Base-by-base conservation (phyloP, 495 filamentous ascomycete species). In the Aspergillus nidulans region DNA sequence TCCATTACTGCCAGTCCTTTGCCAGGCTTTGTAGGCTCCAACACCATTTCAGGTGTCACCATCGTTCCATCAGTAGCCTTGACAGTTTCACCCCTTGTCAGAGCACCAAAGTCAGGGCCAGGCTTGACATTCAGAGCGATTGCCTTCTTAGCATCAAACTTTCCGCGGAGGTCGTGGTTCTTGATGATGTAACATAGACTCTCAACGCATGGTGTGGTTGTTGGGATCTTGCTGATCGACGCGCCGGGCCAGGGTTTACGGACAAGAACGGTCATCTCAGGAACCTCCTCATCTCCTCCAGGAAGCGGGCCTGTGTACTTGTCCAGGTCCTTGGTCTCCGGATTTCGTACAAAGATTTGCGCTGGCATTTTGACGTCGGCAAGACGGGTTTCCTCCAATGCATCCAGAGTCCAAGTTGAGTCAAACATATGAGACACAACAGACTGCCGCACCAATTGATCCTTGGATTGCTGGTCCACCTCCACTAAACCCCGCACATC, bases 161-260 rank as follows among this genome's bases (percentile, higher is more conserved):
- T 92, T 13, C 94, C 94, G 23, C 92, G 81, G 32, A 85, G 75
- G 40, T 81, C 76, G 54, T 92, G 84, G 26, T 75, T 83, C 44
- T 86, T 86, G 50, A 96, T 75, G 60, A 99, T 84, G 65, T 97
- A 99, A 42, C 85, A 95, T 47, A 96, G 70, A 10, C 92, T 84
- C 32, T 86, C 82, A 12, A 67, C 66, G 2, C 81, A 81, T 12
- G 82, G 84, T 30, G 71, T 69, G 0, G 91, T 88, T 4, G 73
- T 69, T 5, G 92, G 92, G 1, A 96, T 76, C 10, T 57, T 68
- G 1, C 79, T 65, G 13, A 90, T 69, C 49, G 78, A 63, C 7
- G 88, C 83, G 6, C 84, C 89, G 3, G 92, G 92, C 92, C 91
- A 97, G 1, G 91, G 90, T 63, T 83, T 73, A 16, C 89, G 82